A percentile compares a stretch with the other conserved stretches of the same genome.
These are phyloP conservation scores for Phycomyces nitens DNA, from an alignment of 192 early-diverging fungal species.

Conservation along the genomic window DNA sequence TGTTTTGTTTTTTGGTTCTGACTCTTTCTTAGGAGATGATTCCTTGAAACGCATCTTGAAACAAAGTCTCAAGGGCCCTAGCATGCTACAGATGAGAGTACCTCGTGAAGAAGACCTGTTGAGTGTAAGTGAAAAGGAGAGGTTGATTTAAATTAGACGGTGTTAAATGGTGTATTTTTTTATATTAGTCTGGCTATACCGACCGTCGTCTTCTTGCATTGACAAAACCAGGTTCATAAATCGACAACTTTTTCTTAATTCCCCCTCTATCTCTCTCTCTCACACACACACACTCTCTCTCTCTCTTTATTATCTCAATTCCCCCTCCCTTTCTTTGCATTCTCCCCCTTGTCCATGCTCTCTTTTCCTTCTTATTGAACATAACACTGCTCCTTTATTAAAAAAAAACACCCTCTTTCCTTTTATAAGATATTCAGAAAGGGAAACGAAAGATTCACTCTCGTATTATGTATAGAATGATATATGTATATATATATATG, in stretches of 20 bases:
- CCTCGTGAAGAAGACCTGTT: conserved; percentile 37
- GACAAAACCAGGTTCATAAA: conserved; percentile 18
- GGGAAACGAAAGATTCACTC: too few relatives aligned
- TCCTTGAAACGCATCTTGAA: conserved; percentile 35
- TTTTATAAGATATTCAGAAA: too few relatives aligned
- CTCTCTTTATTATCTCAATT: neutral
- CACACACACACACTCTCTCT: too few relatives aligned
- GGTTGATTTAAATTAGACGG: neutral
- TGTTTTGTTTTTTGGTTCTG: too few relatives aligned
- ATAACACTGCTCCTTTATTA: neutral
- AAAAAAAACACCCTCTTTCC: neutral
- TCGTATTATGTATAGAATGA: too few relatives aligned
- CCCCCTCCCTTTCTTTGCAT: neutral
- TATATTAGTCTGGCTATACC: conserved; percentile 36
- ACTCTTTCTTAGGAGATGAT: conserved; percentile 41
- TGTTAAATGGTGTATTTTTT: neutral
- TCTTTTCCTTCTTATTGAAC: conserved; percentile 1
- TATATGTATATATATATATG: too few relatives aligned
- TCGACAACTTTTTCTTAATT: neutral
- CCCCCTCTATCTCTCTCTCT: neutral
- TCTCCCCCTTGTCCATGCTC: conserved; percentile 1
- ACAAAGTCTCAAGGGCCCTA: conserved; percentile 29
- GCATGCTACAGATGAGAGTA: conserved; percentile 33
- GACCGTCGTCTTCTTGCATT: conserved; percentile 36
- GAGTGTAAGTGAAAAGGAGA: conserved; percentile 25